Conservation (phyloP, 345 rosid genomes). For the Excoecaria agallocha region DNA sequence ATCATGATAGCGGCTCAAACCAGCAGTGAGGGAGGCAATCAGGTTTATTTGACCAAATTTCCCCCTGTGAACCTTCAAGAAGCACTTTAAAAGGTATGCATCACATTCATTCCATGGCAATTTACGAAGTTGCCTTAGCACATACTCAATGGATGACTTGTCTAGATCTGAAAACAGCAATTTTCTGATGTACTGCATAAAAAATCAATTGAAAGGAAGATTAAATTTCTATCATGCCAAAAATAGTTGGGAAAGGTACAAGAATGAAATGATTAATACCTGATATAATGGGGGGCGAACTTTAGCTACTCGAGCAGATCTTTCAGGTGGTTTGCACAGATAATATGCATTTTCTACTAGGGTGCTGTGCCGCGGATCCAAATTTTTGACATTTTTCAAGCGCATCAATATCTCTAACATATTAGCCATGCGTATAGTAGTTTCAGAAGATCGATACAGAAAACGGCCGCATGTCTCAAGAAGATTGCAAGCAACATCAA, state of each 20-base stretch:
- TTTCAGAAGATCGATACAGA: conserved; percentile 96
- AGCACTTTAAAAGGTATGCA: conserved; percentile 87
- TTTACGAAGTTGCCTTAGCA: conserved; percentile 94
- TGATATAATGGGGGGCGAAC: conserved; percentile 89
- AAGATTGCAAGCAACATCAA: conserved; percentile 98
- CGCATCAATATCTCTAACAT: conserved; percentile 99
- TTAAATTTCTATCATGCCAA: not conserved
- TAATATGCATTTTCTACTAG: conserved; percentile 99
- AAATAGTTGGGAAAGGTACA: not conserved
- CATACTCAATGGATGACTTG: conserved; percentile 83
- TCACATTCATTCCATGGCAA: conserved; percentile 96
- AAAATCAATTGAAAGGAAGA: not conserved
- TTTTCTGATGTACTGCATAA: conserved; percentile 84
- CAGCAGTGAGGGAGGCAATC: conserved; percentile 96
- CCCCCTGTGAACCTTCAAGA: conserved; percentile 96
- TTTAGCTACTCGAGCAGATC: conserved; percentile 89
- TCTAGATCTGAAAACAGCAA: conserved; percentile 94
- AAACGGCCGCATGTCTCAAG: conserved; percentile 98
- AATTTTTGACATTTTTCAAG: conserved; percentile 94
- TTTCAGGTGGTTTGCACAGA: conserved; percentile 98
- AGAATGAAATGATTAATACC: conserved; percentile 38
- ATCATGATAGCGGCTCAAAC: conserved; percentile 97
- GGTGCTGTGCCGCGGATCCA: conserved; percentile 97
- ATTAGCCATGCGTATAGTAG: conserved; percentile 86
- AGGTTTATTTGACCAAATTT: conserved; percentile 97